Evolutionary conservation across 306 rosid species (phyloP).

Genomic region (Quillaja saponaria): DNA sequence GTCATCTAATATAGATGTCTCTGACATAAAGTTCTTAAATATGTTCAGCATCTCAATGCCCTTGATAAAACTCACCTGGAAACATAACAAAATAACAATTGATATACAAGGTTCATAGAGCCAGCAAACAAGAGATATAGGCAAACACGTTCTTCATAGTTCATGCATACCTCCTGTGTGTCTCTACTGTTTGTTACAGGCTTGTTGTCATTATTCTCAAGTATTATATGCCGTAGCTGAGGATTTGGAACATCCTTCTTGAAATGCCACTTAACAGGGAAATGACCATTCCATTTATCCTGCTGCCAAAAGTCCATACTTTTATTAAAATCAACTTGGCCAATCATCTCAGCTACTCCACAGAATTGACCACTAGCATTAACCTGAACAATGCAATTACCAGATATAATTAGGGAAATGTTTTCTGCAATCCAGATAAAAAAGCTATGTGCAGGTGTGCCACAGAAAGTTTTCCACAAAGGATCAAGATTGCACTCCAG

Average conservation of each 20-base stretch:
- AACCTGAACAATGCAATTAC: conserved; percentile 50
- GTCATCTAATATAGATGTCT: conserved; percentile 74
- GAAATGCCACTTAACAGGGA: conserved; percentile 87
- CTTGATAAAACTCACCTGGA: conserved; percentile 60
- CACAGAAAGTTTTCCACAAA: background rate
- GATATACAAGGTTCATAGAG: conserved; percentile 5
- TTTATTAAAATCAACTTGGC: conserved; percentile 68
- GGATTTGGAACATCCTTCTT: conserved; percentile 77
- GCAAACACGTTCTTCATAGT: conserved; percentile 4
- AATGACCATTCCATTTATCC: conserved; percentile 85
- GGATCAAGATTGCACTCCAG: conserved; percentile 8
- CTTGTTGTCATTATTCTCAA: conserved; percentile 80
- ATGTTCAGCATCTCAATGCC: conserved; percentile 66
- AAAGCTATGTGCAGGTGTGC: background rate
- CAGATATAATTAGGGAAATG: conserved; percentile 5
- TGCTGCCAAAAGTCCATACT: conserved; percentile 94
- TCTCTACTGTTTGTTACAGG: conserved; percentile 87
- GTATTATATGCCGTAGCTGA: conserved; percentile 73
- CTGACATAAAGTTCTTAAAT: conserved; percentile 52
- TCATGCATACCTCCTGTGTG: conserved; percentile 72
- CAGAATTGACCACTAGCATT: conserved; percentile 93
- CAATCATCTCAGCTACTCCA: conserved; percentile 89
- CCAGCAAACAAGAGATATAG: background rate
- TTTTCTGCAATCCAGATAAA: background rate
- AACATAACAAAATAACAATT: conserved; percentile 21